Conservation (phyloP, 139 green algal genomes). For the Coelastrella sp. region DNA sequence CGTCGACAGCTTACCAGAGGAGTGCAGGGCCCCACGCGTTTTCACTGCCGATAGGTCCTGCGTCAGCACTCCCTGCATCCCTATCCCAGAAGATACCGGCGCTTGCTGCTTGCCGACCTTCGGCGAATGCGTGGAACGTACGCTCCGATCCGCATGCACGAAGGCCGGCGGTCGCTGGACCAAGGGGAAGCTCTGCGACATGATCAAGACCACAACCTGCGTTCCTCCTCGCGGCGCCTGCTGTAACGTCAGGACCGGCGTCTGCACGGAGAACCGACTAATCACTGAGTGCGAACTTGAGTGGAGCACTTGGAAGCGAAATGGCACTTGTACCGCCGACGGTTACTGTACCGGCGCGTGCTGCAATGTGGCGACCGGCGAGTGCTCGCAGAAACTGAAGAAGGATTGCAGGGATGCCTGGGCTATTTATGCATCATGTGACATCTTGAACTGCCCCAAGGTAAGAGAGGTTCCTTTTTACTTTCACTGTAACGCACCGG, state of each 20-base stretch:
- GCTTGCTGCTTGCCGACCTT: constrained; percentile 17
- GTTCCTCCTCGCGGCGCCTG: background rate
- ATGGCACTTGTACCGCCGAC: background rate
- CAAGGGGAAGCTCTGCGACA: background rate
- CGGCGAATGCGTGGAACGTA: constrained; percentile 3
- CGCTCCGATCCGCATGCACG: background rate
- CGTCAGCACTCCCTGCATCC: background rate
- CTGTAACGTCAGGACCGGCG: constrained; percentile 19
- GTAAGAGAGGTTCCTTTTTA: background rate
- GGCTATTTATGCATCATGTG: constrained; percentile 14
- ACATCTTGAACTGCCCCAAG: constrained; percentile 10
- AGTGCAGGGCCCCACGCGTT: background rate
- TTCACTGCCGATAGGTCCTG: background rate
- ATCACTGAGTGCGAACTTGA: constrained; percentile 2
- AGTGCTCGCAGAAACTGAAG: background rate
- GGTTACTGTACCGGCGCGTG: constrained; percentile 31
- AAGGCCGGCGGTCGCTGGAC: constrained; percentile 9
- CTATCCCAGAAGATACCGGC: background rate
- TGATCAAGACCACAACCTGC: background rate
- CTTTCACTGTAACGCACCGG: background rate
- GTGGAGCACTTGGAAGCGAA: background rate
- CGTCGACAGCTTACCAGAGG: background rate
- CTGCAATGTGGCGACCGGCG: background rate
- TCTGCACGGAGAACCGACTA: background rate
- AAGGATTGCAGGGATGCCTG: background rate